Evolutionary conservation across 78 protist species (phyloP), one percentile per base, ranked within the genome.

Genomic region (Protostelium mycophagum): DNA sequence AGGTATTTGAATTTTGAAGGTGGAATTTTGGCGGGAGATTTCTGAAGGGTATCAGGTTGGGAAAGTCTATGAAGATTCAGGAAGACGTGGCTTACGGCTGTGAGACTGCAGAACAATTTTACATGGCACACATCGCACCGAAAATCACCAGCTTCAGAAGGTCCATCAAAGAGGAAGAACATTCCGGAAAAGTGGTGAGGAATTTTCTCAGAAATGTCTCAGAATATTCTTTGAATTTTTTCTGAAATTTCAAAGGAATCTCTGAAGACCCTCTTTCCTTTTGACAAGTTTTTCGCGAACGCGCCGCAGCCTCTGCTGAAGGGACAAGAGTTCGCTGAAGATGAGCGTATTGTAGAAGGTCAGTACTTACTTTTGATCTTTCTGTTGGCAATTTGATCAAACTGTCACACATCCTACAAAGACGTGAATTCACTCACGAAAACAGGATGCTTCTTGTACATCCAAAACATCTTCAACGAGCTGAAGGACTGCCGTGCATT

Each of bases 51-150:
- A n/a, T n/a, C n/a, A n/a, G 93, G 0, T 91, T 98, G 28, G 97
- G 97, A 0, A 85, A 34, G 85, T 35, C 88, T 9, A 10, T 98
- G 9, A 92, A 87, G 0, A 91, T 93, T 0, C 36, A 87, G 9
- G 86, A 23, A 25, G 98, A 92, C 38, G 95, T 92, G 38, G 91
- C 90, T 34, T 84, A 90, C 89, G 94, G 97, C n/a, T 98, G 99
- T 90, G 99, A 98, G 87, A 94, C 98, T 1, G 98, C 99, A 0
- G 91, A 38, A 35, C 96, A 97, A 88, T 97, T 97, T 89, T 96
- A 35, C 93, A 63, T 28, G 38, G 63, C 86, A 36, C 91, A 93
- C 39, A 90, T 98, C 34, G 38, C 88, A 38, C 38, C 94, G 36
- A 86, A 83, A 36, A 92, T 94, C 96, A 94, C 92, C 35, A 39